Percentiles rank a stretch among this genome's conserved stretches.
Conservation (phyloP, 129 eudicot genomes). For the sunflower (Helianthus annuus) region DNA sequence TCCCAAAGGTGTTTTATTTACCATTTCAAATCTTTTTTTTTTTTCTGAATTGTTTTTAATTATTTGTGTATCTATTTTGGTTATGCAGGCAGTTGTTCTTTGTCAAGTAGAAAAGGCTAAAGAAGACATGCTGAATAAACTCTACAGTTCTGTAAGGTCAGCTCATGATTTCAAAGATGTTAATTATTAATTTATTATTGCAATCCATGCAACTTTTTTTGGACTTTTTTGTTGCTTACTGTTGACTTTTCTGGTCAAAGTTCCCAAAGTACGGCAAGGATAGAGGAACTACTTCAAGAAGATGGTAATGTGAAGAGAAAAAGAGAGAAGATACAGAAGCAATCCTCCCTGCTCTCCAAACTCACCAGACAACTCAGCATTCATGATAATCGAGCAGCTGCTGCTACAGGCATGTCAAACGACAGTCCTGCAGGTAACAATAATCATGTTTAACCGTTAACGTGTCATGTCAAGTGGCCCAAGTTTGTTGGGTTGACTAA, state of each 20-base stretch:
- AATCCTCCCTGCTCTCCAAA: slow-evolving; percentile 89
- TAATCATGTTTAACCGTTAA: neutral
- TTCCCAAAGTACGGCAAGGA: slow-evolving; percentile 75
- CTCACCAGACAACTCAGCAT: slow-evolving; percentile 85
- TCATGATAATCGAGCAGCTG: slow-evolving; percentile 94
- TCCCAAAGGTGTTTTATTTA: slow-evolving; percentile 68
- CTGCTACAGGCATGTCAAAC: slow-evolving; percentile 59
- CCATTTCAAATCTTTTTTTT: neutral
- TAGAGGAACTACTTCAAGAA: slow-evolving; percentile 93
- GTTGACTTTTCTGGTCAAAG: slow-evolving; percentile 35
- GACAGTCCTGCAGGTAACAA: slow-evolving; percentile 65
- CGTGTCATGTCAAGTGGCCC: neutral
- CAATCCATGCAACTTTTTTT: neutral
- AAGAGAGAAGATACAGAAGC: slow-evolving; percentile 82
- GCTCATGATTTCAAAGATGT: slow-evolving; percentile 14
- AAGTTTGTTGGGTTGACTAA: neutral
- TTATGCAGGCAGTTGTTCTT: slow-evolving; percentile 92
- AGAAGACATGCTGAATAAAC: slow-evolving; percentile 98
- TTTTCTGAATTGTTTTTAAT: neutral
- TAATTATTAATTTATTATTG: neutral
- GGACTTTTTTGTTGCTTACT: slow-evolving; percentile 1
- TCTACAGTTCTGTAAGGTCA: slow-evolving; percentile 96
- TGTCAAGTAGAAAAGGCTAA: slow-evolving; percentile 99
- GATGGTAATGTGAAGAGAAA: slow-evolving; percentile 83
- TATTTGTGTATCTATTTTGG: slow-evolving; percentile 12